phyloP scores from a whole-genome alignment of 2,329 filamentous ascomycete species.

The Rutstroemia sp. region DNA sequence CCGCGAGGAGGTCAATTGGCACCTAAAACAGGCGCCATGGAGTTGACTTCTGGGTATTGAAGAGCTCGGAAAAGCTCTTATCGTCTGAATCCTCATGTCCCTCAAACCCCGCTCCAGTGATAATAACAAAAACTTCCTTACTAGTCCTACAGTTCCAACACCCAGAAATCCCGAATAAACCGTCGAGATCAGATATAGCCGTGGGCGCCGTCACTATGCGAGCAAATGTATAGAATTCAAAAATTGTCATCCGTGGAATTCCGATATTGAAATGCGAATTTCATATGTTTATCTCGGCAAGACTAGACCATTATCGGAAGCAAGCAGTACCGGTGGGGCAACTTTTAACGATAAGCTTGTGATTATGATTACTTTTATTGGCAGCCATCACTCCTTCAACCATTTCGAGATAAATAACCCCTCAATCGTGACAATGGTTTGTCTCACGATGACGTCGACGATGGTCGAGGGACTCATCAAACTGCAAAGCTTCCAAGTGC shows the following conservation, averaged over 20 bases:
- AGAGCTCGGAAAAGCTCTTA: constrained; percentile 36
- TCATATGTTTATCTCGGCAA: constrained; percentile 13
- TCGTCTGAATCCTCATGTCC: constrained; percentile 47
- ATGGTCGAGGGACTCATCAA: constrained; percentile 55
- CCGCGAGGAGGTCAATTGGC: constrained; percentile 26
- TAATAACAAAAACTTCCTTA: background rate
- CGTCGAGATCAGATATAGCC: background rate
- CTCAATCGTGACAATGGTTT: constrained; percentile 51
- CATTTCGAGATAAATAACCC: background rate
- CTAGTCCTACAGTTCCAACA: background rate
- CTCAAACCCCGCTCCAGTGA: constrained; percentile 3
- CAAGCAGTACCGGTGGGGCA: constrained; percentile 10
- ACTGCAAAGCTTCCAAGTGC: constrained; percentile 20
- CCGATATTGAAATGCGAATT: constrained; percentile 11
- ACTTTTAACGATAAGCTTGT: constrained; percentile 13
- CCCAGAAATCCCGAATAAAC: background rate
- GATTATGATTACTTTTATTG: background rate
- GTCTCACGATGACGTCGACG: constrained; percentile 66
- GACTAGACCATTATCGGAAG: constrained; percentile 18
- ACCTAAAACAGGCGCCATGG: constrained; percentile 35
- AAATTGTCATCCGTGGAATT: constrained; percentile 14
- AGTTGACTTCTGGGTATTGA: constrained; percentile 30
- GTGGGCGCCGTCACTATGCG: background rate
- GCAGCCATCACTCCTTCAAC: background rate
- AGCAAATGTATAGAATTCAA: constrained; percentile 2